Evolutionary conservation across 148 eudicot species (phyloP).

Genomic region (Pouteria glomerata): DNA sequence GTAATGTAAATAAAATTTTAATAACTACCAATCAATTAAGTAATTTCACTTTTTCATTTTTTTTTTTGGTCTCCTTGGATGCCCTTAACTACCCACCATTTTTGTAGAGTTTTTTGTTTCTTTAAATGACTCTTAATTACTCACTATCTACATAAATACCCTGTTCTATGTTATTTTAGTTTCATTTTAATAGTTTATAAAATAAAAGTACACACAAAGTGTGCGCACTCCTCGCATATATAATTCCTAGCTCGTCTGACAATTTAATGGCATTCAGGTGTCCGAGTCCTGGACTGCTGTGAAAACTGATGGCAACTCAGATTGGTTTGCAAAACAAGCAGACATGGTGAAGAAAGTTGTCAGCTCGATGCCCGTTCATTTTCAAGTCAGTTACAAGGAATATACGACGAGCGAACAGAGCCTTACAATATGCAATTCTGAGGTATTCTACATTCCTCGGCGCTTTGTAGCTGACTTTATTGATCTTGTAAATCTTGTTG

Average conservation of each 20-base stretch:
- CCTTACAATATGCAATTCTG: slow-evolving; percentile 68
- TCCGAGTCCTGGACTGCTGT: slow-evolving; percentile 63
- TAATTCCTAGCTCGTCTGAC: too few relatives aligned
- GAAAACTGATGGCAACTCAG: slow-evolving; percentile 39
- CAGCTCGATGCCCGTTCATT: slow-evolving; percentile 79
- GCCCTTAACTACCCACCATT: too few relatives aligned
- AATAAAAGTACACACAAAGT: too few relatives aligned
- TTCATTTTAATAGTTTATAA: too few relatives aligned
- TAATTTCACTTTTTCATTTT: too few relatives aligned
- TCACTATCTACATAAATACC: too few relatives aligned
- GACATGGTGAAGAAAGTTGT: slow-evolving; percentile 85
- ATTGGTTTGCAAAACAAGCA: slow-evolving; percentile 78
- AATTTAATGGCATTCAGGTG: slow-evolving; percentile 51
- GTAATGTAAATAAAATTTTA: too few relatives aligned
- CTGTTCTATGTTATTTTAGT: too few relatives aligned
- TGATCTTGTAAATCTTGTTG: slow-evolving; percentile 67
- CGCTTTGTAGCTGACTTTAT: slow-evolving; percentile 55
- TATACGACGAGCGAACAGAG: slow-evolving; percentile 29
- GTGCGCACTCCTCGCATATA: too few relatives aligned
- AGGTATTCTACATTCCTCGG: slow-evolving; percentile 80
- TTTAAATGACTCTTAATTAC: neutral
- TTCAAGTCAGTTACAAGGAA: slow-evolving; percentile 86
- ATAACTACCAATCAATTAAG: too few relatives aligned
- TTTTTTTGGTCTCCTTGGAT: too few relatives aligned
- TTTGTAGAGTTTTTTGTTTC: neutral